Evolutionary conservation across 176 grass and related monocot genomes (phyloP).

Genomic region (Rhynchospora pubera): DNA sequence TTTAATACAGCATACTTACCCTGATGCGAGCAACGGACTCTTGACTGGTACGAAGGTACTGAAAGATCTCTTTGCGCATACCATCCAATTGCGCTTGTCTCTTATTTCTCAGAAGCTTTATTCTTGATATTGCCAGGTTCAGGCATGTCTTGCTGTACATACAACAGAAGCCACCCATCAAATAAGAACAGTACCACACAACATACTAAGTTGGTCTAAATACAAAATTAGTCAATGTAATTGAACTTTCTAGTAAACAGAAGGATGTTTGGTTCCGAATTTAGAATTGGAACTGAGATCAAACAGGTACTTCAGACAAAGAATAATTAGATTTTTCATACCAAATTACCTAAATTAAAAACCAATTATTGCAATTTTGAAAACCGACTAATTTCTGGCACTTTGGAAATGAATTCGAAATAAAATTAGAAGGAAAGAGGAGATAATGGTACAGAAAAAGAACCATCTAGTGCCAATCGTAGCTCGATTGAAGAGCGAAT

Average conservation of each 20-base stretch:
- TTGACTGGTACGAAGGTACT: constrained; percentile 86
- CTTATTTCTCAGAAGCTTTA: constrained; percentile 96
- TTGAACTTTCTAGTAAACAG: no score
- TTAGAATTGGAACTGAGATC: background rate
- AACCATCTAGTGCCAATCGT: constrained; percentile 23
- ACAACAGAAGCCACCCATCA: background rate
- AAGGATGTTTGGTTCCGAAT: background rate
- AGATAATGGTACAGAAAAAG: constrained; percentile 2
- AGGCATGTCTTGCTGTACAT: constrained; percentile 87
- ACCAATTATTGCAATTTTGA: background rate
- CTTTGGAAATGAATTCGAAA: background rate
- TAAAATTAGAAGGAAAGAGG: background rate
- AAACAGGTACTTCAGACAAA: background rate
- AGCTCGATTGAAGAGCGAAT: constrained; percentile 20
- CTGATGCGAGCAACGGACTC: constrained; percentile 87
- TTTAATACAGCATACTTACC: constrained; percentile 36
- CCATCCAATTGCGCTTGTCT: constrained; percentile 75
- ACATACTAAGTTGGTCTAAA: background rate
- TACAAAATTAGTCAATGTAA: background rate
- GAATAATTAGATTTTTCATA: background rate
- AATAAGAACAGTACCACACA: background rate
- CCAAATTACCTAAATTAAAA: background rate
- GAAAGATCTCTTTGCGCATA: constrained; percentile 92
- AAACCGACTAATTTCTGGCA: background rate
- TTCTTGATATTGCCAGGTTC: constrained; percentile 92